Evolutionary conservation across 306 rosid genomes (phyloP).

Genomic region (Prunus kanzakura): DNA sequence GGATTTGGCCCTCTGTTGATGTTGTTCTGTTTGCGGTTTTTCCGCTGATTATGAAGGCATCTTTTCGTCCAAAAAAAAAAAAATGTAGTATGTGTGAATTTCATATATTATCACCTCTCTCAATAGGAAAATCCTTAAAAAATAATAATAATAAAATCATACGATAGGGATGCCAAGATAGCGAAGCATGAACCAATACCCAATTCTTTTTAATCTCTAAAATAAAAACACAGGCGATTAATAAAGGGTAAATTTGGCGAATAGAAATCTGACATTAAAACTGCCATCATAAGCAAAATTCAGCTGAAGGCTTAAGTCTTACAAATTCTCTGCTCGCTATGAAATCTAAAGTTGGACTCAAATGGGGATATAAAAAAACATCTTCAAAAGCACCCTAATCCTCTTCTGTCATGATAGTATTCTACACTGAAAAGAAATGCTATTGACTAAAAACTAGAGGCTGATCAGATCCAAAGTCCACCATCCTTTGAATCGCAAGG

Average conservation of each 20-base stretch:
- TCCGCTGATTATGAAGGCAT: too few species aligned
- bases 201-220: too few species aligned
- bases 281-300: not conserved
- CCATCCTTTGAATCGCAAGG: not conserved
- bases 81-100: fast-evolving
- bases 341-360: not conserved
- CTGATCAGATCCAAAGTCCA: slow-evolving; percentile 1
- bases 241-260: not conserved
- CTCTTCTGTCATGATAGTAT: not conserved
- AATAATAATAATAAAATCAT: too few species aligned
- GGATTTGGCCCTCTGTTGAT: too few species aligned
- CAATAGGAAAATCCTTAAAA: too few species aligned
- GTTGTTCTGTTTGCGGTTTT: too few species aligned
- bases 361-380: not conserved
- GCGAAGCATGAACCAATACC: not conserved
- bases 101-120: too few species aligned
- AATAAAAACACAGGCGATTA: not conserved
- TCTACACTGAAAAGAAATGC: not conserved
- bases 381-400: not conserved
- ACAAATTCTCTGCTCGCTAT: not conserved
- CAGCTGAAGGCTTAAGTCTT: not conserved
- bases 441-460: not conserved
- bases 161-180: too few species aligned
- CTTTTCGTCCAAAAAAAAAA: too few species aligned
- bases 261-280: not conserved